Percentiles rank a stretch among this genome's conserved stretches.
phyloP scores from a whole-genome alignment of 352 stramenopile species.

The Saprolegnia diclina region DNA sequence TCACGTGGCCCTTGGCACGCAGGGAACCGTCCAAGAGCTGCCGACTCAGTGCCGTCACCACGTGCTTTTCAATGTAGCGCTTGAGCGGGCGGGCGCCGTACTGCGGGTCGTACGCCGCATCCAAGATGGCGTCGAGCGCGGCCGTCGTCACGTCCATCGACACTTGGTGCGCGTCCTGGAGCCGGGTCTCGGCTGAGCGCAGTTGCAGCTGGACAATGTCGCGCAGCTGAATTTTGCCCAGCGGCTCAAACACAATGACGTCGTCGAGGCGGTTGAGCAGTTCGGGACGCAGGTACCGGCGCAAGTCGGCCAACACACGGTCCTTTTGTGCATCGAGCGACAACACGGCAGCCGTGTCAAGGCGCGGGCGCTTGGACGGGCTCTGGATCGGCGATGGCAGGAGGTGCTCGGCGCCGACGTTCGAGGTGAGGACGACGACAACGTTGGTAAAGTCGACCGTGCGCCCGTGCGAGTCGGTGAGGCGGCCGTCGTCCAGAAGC shows the following conservation, averaged over 20 bases:
- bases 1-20: too few relatives aligned
- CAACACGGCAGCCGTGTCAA: constrained; percentile 30
- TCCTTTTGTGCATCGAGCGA: constrained; percentile 86
- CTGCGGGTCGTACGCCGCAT: constrained; percentile 91
- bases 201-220: constrained; percentile 93
- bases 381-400: constrained; percentile 34
- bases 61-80: constrained; percentile 92
- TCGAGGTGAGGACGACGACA: constrained; percentile 97
- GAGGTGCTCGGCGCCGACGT: constrained; percentile 91
- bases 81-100: constrained; percentile 97
- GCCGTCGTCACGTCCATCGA: constrained; percentile 83
- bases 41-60: constrained; percentile 93
- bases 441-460: constrained; percentile 97
- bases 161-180: constrained; percentile 90
- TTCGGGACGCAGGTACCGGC: constrained; percentile 89
- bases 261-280: constrained; percentile 96
- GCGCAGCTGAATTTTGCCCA: constrained; percentile 82
- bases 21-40: constrained; percentile 86
- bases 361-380: neutral
- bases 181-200: constrained; percentile 66
- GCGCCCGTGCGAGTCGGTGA: constrained; percentile 94
- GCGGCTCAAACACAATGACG: constrained; percentile 94
- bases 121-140: constrained; percentile 89
- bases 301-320: constrained; percentile 84
- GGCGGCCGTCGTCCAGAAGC: constrained; percentile 72